These are phyloP conservation scores for Aspergillus tamarii DNA, from an alignment of 2,329 filamentous ascomycete genomes.

Conservation along the genomic window DNA sequence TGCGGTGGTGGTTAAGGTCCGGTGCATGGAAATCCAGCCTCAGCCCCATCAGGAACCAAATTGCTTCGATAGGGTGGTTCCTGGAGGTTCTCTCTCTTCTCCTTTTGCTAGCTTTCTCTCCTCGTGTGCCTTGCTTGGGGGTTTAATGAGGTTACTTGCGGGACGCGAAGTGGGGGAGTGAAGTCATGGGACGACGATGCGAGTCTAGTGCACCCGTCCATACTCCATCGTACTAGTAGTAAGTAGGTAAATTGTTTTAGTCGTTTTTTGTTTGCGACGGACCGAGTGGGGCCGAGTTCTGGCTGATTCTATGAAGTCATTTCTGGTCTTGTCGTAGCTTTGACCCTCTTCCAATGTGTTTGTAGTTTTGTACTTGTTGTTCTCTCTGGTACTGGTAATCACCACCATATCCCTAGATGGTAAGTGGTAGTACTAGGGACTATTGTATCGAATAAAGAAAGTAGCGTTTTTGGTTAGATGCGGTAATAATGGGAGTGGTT, in stretches of 20 bases:
- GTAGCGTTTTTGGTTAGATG: not conserved
- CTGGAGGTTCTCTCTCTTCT: not conserved
- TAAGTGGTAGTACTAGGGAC: not conserved
- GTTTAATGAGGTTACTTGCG: not conserved
- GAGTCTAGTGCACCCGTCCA: not conserved
- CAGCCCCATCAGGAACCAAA: not conserved
- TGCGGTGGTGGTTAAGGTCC: no score
- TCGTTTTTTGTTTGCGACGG: not conserved
- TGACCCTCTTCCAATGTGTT: not conserved
- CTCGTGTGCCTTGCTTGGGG: not conserved
- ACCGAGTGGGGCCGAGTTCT: not conserved
- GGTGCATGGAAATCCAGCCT: not conserved
- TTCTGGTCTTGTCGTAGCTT: not conserved
- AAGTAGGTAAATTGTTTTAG: not conserved
- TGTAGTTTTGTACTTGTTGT: not conserved
- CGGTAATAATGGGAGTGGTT: not conserved
- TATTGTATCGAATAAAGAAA: no score
- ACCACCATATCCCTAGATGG: not conserved
- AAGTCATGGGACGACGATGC: not conserved
- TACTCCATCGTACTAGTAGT: not conserved
- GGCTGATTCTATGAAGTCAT: constrained; percentile 6
- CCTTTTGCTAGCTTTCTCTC: not conserved
- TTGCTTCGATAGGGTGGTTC: not conserved
- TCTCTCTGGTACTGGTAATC: no score
- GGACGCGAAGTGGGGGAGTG: constrained; percentile 1